Evolutionary conservation across 1,284 basidiomycete genomes (phyloP).

Genomic region (Cutaneotrichosporon spelunceum): DNA sequence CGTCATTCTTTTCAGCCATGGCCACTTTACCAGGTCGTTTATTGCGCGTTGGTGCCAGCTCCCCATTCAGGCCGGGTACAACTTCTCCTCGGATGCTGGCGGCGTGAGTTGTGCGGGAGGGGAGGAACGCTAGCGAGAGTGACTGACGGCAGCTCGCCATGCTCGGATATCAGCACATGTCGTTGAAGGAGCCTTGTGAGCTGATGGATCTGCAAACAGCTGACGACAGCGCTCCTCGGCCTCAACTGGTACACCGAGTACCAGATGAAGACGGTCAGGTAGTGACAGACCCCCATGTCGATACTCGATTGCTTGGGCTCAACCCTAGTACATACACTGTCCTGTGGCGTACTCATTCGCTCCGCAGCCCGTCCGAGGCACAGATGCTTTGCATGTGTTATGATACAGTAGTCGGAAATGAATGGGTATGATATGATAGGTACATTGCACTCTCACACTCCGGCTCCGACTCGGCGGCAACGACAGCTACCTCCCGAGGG

Average conservation of each 20-base stretch:
- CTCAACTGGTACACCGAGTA: conserved; percentile 52
- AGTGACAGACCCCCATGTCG: neutral
- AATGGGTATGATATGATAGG: neutral
- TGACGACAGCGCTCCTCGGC: conserved; percentile 45
- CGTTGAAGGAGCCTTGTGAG: conserved; percentile 50
- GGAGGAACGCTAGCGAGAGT: neutral
- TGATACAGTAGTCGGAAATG: neutral
- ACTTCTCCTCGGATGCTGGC: conserved; percentile 51
- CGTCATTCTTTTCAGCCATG: conserved; percentile 58
- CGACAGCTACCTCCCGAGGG: neutral
- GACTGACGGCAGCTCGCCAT: conserved; percentile 40
- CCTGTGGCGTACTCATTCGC: neutral
- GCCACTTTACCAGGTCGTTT: conserved; percentile 77
- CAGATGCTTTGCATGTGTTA: neutral
- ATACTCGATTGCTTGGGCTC: neutral
- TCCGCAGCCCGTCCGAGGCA: neutral
- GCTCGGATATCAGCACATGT: conserved; percentile 53
- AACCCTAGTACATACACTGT: neutral
- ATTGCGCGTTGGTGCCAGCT: conserved; percentile 57
- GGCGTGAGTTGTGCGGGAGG: conserved; percentile 40
- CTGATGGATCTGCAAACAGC: conserved; percentile 3
- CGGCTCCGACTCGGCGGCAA: neutral
- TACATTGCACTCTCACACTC: neutral
- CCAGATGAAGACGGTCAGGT: conserved; percentile 27
- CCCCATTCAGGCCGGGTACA: conserved; percentile 50